Evolutionary conservation across 1,139 yeast genomes (phyloP).

Genomic region (Geotrichum siamense): DNA sequence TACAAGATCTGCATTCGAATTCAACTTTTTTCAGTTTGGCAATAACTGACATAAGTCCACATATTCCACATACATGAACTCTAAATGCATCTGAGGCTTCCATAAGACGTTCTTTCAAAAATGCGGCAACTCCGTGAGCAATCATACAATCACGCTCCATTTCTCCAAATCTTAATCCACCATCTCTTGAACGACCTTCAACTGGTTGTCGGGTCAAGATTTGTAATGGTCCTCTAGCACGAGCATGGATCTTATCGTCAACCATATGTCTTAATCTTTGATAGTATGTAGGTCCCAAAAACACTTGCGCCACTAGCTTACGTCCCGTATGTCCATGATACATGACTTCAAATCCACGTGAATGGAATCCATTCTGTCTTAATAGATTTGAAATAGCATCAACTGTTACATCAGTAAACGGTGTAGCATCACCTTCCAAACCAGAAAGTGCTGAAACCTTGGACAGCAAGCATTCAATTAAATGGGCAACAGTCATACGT

Average conservation of each 20-base stretch:
- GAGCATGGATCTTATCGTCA: constrained; percentile 97
- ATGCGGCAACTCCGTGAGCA: constrained; percentile 99
- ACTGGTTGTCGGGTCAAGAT: constrained; percentile 98
- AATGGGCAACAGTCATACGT: constrained; percentile 99
- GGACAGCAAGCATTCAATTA: constrained; percentile 92
- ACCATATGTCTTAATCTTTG: constrained; percentile 99
- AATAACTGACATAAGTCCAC: constrained; percentile 96
- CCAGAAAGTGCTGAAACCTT: constrained; percentile 95
- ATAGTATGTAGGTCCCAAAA: constrained; percentile 97
- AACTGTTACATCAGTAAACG: constrained; percentile 95
- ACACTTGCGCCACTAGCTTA: constrained; percentile 93
- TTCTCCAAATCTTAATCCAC: constrained; percentile 99
- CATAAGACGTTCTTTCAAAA: constrained; percentile 94
- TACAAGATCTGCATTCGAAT: constrained; percentile 97
- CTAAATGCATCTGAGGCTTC: constrained; percentile 98
- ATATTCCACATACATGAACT: constrained; percentile 95
- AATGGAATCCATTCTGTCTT: constrained; percentile 94
- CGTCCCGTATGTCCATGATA: constrained; percentile 98
- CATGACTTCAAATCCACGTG: constrained; percentile 98
- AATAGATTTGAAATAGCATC: constrained; percentile 88
- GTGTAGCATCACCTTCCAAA: constrained; percentile 97
- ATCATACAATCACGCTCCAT: constrained; percentile 99
- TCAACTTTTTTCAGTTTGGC: constrained; percentile 96
- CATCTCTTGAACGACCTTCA: constrained; percentile 99
- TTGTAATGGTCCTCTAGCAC: constrained; percentile 99